phyloP scores from a whole-genome alignment of 306 rosid genomes.

The Pyrus betulifolia region DNA sequence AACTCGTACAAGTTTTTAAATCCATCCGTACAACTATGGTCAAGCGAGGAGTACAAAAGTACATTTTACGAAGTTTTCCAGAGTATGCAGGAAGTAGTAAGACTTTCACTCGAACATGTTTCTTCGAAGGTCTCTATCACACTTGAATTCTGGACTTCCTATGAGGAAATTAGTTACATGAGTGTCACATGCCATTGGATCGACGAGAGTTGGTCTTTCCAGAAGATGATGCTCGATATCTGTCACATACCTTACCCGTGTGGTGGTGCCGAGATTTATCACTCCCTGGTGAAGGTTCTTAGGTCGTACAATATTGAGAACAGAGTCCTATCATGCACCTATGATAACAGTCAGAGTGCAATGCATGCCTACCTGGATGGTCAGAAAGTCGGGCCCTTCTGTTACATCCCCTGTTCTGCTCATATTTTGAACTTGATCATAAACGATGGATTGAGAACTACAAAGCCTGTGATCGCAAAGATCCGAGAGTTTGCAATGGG shows the following conservation, averaged over 20 bases:
- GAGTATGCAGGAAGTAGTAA: slow-evolving; percentile 86
- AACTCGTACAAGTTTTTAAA: slow-evolving; percentile 83
- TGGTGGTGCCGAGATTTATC: slow-evolving; percentile 67
- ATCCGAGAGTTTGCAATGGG: slow-evolving; percentile 73
- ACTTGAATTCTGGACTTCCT: slow-evolving; percentile 90
- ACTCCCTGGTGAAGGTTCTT: slow-evolving; percentile 56
- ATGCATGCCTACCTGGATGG: slow-evolving; percentile 51
- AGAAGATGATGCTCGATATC: slow-evolving; percentile 78
- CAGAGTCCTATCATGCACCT: slow-evolving; percentile 85
- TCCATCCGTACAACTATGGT: slow-evolving; percentile 81
- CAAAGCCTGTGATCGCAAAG: slow-evolving; percentile 55
- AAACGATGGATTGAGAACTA: slow-evolving; percentile 72
- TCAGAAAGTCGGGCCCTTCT: slow-evolving; percentile 77
- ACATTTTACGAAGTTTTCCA: slow-evolving; percentile 63
- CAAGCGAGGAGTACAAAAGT: slow-evolving; percentile 56
- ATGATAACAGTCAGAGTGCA: slow-evolving; percentile 68
- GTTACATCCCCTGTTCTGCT: slow-evolving; percentile 90
- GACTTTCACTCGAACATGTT: slow-evolving; percentile 57
- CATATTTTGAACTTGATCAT: slow-evolving; percentile 76
- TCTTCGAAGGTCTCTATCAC: slow-evolving; percentile 78
- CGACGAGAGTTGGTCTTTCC: slow-evolving; percentile 82
- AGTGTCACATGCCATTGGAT: slow-evolving; percentile 93
- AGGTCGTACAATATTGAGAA: slow-evolving; percentile 70
- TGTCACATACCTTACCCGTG: slow-evolving; percentile 76
- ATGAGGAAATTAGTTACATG: slow-evolving; percentile 71